These are phyloP conservation scores for Nidula microcarpa DNA, from an alignment of 768 basidiomycete genomes.

Conservation along the genomic window DNA sequence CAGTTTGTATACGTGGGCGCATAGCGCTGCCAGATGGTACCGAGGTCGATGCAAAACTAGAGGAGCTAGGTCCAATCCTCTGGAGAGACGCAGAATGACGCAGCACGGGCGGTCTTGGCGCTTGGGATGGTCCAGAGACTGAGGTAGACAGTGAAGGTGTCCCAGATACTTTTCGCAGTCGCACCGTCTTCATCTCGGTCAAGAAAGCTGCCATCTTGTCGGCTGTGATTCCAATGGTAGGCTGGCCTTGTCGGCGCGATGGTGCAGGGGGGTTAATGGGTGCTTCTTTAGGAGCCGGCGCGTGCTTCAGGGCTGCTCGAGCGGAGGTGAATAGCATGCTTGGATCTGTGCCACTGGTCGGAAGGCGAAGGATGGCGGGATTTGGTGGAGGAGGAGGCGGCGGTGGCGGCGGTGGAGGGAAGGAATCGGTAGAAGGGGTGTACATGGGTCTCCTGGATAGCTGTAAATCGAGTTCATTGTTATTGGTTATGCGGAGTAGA, in stretches of 20 bases:
- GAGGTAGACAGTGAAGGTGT: slow-evolving; percentile 1
- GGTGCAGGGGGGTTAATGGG: slow-evolving; percentile 54
- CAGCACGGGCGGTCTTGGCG: slow-evolving; percentile 1
- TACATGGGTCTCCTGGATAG: no score
- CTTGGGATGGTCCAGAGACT: slow-evolving; percentile 1
- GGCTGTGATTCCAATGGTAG: slow-evolving; percentile 68
- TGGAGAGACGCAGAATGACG: no score
- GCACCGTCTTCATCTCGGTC: slow-evolving; percentile 74
- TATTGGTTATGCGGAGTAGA: slow-evolving; percentile 10
- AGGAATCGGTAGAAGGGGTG: no score
- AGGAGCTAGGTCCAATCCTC: no score
- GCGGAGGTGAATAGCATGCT: slow-evolving; percentile 49
- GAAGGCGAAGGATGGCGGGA: slow-evolving; percentile 25
- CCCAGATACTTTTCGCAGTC: slow-evolving; percentile 55
- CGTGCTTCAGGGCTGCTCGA: slow-evolving; percentile 64
- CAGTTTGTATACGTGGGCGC: no score
- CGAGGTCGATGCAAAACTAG: no score
- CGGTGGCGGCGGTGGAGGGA: slow-evolving; percentile 41
- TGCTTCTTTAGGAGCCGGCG: slow-evolving; percentile 54
- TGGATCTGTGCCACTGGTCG: slow-evolving; percentile 20
- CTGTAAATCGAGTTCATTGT: no score
- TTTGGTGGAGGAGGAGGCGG: slow-evolving; percentile 37
- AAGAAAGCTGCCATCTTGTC: slow-evolving; percentile 85
- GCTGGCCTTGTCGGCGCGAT: slow-evolving; percentile 48
- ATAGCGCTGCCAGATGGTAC: no score